Evolutionary conservation across 2,329 filamentous ascomycete species (phyloP).

Genomic region (Ceratocystis harringtonii): DNA sequence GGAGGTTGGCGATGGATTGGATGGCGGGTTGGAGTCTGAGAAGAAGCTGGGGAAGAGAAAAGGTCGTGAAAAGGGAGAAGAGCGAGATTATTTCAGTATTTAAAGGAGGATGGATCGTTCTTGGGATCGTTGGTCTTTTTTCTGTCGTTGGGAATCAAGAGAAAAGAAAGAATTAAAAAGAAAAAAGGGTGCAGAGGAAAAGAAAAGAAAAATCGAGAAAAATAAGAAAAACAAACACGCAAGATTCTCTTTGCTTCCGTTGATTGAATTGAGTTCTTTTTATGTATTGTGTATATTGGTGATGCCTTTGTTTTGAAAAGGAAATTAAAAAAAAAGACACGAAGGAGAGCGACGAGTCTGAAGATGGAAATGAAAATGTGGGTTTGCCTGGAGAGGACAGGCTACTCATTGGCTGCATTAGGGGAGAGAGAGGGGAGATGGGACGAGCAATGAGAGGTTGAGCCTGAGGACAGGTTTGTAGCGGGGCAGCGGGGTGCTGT

Average conservation of each 20-base stretch:
- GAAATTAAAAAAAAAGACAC: neutral
- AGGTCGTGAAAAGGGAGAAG: neutral
- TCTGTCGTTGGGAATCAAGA: neutral
- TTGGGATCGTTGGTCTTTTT: neutral
- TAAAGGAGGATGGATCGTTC: neutral
- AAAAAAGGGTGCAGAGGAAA: neutral
- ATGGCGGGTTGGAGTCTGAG: conserved; percentile 17
- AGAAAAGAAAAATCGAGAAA: neutral
- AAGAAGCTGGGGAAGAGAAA: neutral
- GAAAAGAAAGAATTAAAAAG: neutral
- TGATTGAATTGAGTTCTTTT: conserved; percentile 1
- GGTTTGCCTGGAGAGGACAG: neutral
- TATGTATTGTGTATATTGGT: neutral
- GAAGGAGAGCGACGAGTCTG: neutral
- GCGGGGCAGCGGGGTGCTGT: neutral
- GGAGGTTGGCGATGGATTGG: conserved; percentile 6
- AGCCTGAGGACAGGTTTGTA: neutral
- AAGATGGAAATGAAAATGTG: neutral
- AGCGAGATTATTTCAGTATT: neutral
- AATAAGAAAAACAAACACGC: neutral
- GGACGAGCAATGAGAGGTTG: neutral
- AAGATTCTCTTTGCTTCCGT: neutral
- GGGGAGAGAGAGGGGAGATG: neutral
- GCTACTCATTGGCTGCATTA: neutral
- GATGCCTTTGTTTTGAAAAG: conserved; percentile 1